Conservation (phyloP, 2,329 filamentous ascomycete genomes). For the Dactylonectria estremocensis region DNA sequence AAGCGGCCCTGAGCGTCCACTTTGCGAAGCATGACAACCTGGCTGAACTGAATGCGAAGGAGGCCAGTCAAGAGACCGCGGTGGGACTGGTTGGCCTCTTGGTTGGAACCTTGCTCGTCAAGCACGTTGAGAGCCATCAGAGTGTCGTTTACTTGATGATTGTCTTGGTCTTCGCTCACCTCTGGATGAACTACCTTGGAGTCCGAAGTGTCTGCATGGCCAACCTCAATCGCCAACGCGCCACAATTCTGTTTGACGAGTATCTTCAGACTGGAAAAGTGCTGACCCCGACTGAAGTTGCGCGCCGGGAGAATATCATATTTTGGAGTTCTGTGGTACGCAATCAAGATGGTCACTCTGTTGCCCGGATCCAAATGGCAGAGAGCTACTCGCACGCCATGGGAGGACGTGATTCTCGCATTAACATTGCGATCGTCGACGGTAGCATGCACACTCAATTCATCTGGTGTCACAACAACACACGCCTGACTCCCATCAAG, state of each 20-base stretch:
- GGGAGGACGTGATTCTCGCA: conserved; percentile 31
- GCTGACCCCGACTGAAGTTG: conserved; percentile 76
- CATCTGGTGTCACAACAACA: conserved; percentile 45
- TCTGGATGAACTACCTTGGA: conserved; percentile 88
- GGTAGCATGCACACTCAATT: conserved; percentile 50
- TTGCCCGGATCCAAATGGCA: conserved; percentile 59
- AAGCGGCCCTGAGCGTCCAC: conserved; percentile 91
- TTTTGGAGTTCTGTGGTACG: conserved; percentile 54
- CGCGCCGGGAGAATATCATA: conserved; percentile 76
- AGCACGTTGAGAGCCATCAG: conserved; percentile 77
- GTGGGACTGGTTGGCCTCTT: conserved; percentile 92
- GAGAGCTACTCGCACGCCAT: conserved; percentile 59
- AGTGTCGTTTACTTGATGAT: conserved; percentile 84
- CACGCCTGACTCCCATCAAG: conserved; percentile 48
- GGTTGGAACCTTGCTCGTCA: conserved; percentile 85
- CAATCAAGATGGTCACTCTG: conserved; percentile 46
- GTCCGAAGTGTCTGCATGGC: conserved; percentile 88
- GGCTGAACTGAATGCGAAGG: conserved; percentile 94
- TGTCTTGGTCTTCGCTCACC: conserved; percentile 80
- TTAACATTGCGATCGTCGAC: conserved; percentile 49
- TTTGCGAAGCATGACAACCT: conserved; percentile 91
- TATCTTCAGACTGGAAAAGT: conserved; percentile 66
- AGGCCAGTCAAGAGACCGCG: conserved; percentile 95
- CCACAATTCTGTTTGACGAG: conserved; percentile 80
- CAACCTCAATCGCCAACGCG: conserved; percentile 88